Evolutionary conservation across 352 stramenopile species (phyloP).

Genomic region (Globisporangium carolinianum): DNA sequence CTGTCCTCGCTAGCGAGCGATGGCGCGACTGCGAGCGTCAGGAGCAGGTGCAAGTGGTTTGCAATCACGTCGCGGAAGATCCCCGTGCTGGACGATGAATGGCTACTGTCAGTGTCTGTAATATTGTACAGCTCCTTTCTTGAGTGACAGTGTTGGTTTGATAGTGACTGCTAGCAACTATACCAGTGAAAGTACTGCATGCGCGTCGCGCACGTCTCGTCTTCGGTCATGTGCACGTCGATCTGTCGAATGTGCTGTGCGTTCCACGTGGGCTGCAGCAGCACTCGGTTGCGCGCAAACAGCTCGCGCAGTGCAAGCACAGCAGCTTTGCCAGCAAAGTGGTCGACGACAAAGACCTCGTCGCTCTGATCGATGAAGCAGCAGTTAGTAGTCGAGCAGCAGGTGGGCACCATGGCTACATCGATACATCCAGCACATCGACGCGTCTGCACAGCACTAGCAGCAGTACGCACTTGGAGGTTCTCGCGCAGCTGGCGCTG

Average conservation of each 20-base stretch:
- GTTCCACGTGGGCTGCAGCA: constrained; percentile 27
- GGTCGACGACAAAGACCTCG: constrained; percentile 82
- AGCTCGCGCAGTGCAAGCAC: constrained; percentile 51
- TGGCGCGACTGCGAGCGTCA: constrained; percentile 26
- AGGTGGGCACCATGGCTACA: too few species aligned
- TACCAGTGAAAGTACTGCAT: constrained; percentile 69
- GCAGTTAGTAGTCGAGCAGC: too few species aligned
- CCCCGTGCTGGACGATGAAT: constrained; percentile 23
- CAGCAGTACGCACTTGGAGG: constrained; percentile 20
- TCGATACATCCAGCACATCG: too few species aligned
- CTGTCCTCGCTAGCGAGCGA: constrained; percentile 2
- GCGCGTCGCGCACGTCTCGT: constrained; percentile 45
- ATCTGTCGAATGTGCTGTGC: constrained; percentile 17
- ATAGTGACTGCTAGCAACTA: too few species aligned
- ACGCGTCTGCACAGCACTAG: background rate
- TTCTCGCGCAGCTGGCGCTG: constrained; percentile 27
- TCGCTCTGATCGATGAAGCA: constrained; percentile 19
- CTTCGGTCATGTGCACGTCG: constrained; percentile 64
- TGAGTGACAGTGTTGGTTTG: too few species aligned
- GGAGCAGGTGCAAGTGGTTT: constrained; percentile 73
- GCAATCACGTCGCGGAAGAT: constrained; percentile 81
- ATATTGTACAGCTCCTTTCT: too few species aligned
- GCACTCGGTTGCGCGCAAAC: constrained; percentile 34
- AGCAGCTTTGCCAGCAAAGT: constrained; percentile 78
- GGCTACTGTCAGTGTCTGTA: background rate